A percentile compares a stretch with the other conserved stretches of the same genome.
These are phyloP conservation scores for Entoloma clypeatum DNA, from an alignment of 1,284 basidiomycete species.

Conservation along the genomic window DNA sequence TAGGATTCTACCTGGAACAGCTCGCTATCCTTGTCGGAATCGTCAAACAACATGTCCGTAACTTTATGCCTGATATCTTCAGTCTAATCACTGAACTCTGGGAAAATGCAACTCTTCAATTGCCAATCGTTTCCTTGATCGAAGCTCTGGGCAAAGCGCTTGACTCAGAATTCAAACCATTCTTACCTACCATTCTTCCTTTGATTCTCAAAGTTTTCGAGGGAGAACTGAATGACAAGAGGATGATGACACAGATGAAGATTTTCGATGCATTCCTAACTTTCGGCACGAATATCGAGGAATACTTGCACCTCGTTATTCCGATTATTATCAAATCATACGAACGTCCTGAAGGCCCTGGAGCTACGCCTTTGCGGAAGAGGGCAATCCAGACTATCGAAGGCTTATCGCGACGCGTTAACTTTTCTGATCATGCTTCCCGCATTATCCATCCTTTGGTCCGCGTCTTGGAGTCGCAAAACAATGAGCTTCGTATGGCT, in stretches of 20 bases:
- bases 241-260: conserved; percentile 79
- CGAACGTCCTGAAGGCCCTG: conserved; percentile 68
- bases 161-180: conserved; percentile 97
- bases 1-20: conserved; percentile 95
- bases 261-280: conserved; percentile 93
- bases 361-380: conserved; percentile 74
- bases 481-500: conserved; percentile 80
- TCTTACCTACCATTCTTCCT: conserved; percentile 90
- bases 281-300: conserved; percentile 96
- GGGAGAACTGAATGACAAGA: conserved; percentile 77
- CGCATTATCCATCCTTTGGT: conserved; percentile 96
- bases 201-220: conserved; percentile 91
- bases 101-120: conserved; percentile 83
- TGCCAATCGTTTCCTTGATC: conserved; percentile 91
- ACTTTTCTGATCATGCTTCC: conserved; percentile 98
- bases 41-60: conserved; percentile 97
- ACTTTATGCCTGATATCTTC: conserved; percentile 84
- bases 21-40: conserved; percentile 95
- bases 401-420: conserved; percentile 88
- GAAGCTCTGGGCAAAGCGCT: conserved; percentile 95
- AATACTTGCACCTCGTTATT: conserved; percentile 96
- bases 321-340: conserved; percentile 93
- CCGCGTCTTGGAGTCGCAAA: conserved; percentile 77
- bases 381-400: conserved; percentile 91
- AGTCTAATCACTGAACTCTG: conserved; percentile 84